Evolutionary conservation across 2,329 filamentous ascomycete species (phyloP), one percentile per base, ranked within the genome.

Genomic region (Cladosporium sp.): DNA sequence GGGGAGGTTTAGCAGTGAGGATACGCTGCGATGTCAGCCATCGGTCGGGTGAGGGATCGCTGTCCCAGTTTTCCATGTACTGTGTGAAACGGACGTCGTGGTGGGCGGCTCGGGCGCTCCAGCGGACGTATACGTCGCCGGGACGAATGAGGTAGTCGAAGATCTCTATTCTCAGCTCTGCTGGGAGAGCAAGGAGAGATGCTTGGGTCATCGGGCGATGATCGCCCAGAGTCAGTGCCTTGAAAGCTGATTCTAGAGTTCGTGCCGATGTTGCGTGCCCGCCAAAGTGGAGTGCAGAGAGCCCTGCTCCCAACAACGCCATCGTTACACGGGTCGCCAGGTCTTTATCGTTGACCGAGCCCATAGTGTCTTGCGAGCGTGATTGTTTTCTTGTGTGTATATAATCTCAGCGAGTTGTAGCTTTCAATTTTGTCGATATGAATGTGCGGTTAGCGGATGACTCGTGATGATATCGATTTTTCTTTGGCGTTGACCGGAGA

Each of bases 71-170:
- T 8, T 56, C 42, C 38, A 59, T 22, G 19, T 52, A 37, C 49
- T 39, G 47, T 19, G 56, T 15, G 49, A 59, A 59, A 37, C 56
- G 56, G 20, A 59, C 22, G 56, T 59, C 56, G 56, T 59, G 47
- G 19, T 50, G 8, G 19, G 50, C 47, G 34, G 47, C 47, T 45
- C 39, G 37, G 47, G 47, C 19, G 7, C 17, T 36, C 38, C 49
- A 59, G 45, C 42, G 47, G 30, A 59, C 25, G 56, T 51, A 59
- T n/a, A 52, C 56, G 39, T 59, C 37, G 19, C 28, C 39, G 14
- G 56, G 47, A 7, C 39, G 37, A 6, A 59, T 28, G 37, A 59
- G 19, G 38, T 51, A 47, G 38, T 52, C 56, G 56, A 51, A 52
- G 6, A 59, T 45, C n/a, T 45, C 36, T 4, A 59, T 28, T 11